Evolutionary conservation across 1,284 basidiomycete genomes (phyloP).

Genomic region (Leccinum variabile): DNA sequence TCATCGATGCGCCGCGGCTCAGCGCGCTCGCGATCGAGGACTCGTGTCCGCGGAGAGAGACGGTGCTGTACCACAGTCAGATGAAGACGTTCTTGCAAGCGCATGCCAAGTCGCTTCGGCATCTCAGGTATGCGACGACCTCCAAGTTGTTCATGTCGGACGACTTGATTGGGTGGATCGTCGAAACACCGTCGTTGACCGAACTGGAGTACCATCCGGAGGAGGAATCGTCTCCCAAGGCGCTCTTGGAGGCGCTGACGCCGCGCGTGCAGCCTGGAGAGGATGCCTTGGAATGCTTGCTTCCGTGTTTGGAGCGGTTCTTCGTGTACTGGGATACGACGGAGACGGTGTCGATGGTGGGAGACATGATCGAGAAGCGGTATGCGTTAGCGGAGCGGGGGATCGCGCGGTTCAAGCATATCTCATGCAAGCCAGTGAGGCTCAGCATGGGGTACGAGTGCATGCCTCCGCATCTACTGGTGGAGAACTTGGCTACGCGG

Average conservation of each 20-base stretch:
- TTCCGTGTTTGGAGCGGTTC: constrained; percentile 24
- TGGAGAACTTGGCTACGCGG: constrained; percentile 23
- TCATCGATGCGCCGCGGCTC: constrained; percentile 22
- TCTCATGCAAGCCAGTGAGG: constrained; percentile 27
- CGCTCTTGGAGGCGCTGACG: constrained; percentile 24
- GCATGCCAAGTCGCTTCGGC: constrained; percentile 18
- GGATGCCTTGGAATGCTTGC: constrained; percentile 19
- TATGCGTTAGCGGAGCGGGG: constrained; percentile 19
- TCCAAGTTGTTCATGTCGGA: constrained; percentile 25
- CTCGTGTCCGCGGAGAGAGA: constrained; percentile 19
- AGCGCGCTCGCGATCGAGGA: constrained; percentile 23
- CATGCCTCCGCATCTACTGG: constrained; percentile 14
- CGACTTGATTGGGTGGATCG: constrained; percentile 22
- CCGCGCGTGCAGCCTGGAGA: constrained; percentile 11
- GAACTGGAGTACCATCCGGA: constrained; percentile 30
- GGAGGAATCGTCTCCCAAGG: constrained; percentile 24
- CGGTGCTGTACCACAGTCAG: constrained; percentile 17
- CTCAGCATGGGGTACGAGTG: constrained; percentile 20
- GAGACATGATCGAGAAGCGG: constrained; percentile 28
- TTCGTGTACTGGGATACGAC: constrained; percentile 29
- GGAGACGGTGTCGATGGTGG: constrained; percentile 29
- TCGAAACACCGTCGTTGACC: constrained; percentile 22
- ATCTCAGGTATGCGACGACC: constrained; percentile 20
- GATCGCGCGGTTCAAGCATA: constrained; percentile 19
- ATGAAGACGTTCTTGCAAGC: constrained; percentile 23